Evolutionary conservation across 768 basidiomycete genomes (phyloP).

Genomic region (Leccinum truebloodii): DNA sequence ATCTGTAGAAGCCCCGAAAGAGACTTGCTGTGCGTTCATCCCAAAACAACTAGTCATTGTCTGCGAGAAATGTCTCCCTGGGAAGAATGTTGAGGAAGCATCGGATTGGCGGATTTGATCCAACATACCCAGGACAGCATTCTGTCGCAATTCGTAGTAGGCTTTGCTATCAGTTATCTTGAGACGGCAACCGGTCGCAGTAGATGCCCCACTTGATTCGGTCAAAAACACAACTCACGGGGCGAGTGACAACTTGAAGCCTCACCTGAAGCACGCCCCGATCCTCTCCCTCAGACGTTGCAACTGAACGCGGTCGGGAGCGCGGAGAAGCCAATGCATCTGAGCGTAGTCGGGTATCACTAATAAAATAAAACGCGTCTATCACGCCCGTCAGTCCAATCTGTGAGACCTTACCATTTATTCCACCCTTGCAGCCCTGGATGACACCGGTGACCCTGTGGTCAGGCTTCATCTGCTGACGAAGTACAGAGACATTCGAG

Average conservation of each 20-base stretch:
- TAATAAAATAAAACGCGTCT: constrained; percentile 29
- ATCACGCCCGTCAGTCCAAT: background rate
- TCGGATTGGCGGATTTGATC: background rate
- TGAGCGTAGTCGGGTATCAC: constrained; percentile 84
- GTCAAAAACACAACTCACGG: constrained; percentile 9
- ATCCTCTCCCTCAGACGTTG: constrained; percentile 57
- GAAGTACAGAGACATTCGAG: constrained; percentile 71
- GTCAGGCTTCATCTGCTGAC: constrained; percentile 86
- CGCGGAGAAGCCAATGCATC: constrained; percentile 72
- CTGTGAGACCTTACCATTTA: constrained; percentile 55
- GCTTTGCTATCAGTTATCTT: constrained; percentile 42
- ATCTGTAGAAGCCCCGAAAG: constrained; percentile 68
- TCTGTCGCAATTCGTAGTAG: constrained; percentile 63
- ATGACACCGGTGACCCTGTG: constrained; percentile 80
- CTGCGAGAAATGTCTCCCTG: constrained; percentile 57
- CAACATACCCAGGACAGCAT: constrained; percentile 50
- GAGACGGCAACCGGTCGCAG: constrained; percentile 60
- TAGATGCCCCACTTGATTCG: constrained; percentile 57
- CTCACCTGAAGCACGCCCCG: constrained; percentile 71
- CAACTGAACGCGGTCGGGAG: constrained; percentile 62
- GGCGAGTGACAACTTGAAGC: constrained; percentile 3
- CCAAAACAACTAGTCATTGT: constrained; percentile 48
- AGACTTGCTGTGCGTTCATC: constrained; percentile 34
- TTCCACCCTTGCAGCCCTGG: constrained; percentile 62
- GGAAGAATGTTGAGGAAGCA: constrained; percentile 7